Evolutionary conservation across 1,284 basidiomycete species (phyloP).

Genomic region (Termitomyces sp.): DNA sequence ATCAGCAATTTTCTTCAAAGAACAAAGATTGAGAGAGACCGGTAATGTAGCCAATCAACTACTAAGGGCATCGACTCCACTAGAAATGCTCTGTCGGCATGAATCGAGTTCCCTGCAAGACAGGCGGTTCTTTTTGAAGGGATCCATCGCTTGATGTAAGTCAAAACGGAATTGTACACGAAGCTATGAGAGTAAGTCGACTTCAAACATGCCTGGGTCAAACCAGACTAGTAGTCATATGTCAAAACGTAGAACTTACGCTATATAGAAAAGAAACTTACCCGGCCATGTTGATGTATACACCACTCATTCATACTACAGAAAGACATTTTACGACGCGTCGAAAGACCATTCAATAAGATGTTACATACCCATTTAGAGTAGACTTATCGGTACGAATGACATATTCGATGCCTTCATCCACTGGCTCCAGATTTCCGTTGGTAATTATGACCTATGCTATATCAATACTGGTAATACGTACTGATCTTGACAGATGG

Average conservation of each 20-base stretch:
- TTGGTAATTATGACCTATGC: conserved; percentile 75
- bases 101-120: conserved; percentile 79
- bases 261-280: conserved; percentile 26
- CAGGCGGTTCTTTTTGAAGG: conserved; percentile 56
- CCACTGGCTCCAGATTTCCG: conserved; percentile 69
- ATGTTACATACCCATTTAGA: conserved; percentile 52
- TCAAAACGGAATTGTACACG: conserved; percentile 55
- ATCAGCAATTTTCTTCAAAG: conserved; percentile 7
- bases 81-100: conserved; percentile 72
- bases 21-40: conserved; percentile 35
- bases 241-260: not conserved
- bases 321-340: conserved; percentile 2
- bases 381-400: conserved; percentile 59
- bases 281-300: conserved; percentile 63
- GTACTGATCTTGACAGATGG: not conserved
- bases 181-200: conserved; percentile 52
- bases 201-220: conserved; percentile 62
- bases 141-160: conserved; percentile 73
- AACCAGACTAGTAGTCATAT: conserved; percentile 50
- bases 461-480: not conserved
- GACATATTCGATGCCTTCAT: conserved; percentile 70
- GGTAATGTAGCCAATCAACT: conserved; percentile 73
- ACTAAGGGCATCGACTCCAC: conserved; percentile 72
- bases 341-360: not conserved
- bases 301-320: conserved; percentile 77